These are phyloP conservation scores for Hypomyces rosellus DNA, from an alignment of 2,329 filamentous ascomycete genomes.

Conservation along the genomic window DNA sequence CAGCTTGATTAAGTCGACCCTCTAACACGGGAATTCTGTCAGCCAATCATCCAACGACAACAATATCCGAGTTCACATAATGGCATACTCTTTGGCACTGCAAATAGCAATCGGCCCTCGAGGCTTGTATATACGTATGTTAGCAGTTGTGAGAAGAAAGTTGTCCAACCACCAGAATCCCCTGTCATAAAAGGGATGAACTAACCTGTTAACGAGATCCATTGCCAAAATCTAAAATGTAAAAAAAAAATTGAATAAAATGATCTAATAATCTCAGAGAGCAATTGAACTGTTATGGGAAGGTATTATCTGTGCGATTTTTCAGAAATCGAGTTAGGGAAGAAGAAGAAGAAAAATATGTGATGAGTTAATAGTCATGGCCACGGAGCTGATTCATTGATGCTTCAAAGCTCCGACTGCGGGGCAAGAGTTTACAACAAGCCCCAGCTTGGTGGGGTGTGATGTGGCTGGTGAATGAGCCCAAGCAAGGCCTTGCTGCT, in stretches of 20 bases:
- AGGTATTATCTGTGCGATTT: no score
- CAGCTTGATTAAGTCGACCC: slow-evolving; percentile 83
- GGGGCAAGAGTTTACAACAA: slow-evolving; percentile 3
- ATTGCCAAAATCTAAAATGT: slow-evolving; percentile 24
- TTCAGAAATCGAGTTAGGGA: no score
- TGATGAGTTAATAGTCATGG: no score
- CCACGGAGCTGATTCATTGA: background rate
- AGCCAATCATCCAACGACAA: background rate
- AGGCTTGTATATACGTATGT: slow-evolving; percentile 49
- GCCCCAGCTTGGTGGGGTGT: background rate
- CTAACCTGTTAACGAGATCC: slow-evolving; percentile 51
- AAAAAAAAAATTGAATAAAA: background rate
- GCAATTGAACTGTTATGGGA: no score
- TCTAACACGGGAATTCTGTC: slow-evolving; percentile 46
- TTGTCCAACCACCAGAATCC: background rate
- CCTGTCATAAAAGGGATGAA: slow-evolving; percentile 12
- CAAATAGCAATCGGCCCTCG: slow-evolving; percentile 88
- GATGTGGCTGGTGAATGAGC: no score
- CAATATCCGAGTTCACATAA: background rate
- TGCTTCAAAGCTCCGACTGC: slow-evolving; percentile 10
- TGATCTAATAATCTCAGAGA: no score
- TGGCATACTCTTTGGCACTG: slow-evolving; percentile 91
- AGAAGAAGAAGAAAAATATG: no score
- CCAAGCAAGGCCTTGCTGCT: no score
- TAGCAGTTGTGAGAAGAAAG: background rate